A percentile compares a stretch with the other conserved stretches of the same genome.
Evolutionary conservation across 805 yeast genomes (phyloP).

Genomic region (Ogataea philodendri): DNA sequence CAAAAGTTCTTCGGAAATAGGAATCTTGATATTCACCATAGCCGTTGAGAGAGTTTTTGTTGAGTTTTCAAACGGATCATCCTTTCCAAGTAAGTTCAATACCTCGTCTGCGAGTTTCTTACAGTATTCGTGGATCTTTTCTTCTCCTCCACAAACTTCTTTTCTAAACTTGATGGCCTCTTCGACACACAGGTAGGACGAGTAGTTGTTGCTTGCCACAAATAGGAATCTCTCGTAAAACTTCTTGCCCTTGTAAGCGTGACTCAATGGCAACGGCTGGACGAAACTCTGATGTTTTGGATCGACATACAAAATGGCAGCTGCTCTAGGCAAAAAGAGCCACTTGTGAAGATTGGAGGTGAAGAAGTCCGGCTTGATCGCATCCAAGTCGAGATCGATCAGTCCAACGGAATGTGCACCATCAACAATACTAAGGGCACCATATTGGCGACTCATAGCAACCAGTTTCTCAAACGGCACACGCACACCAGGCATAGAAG

Average conservation of each 20-base stretch:
- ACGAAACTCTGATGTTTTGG: slow-evolving; percentile 46
- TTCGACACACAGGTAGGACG: slow-evolving; percentile 40
- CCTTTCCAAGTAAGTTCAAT: slow-evolving; percentile 40
- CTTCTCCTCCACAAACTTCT: slow-evolving; percentile 60
- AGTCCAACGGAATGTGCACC: slow-evolving; percentile 72
- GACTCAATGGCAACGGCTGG: slow-evolving; percentile 60
- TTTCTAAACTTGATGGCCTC: slow-evolving; percentile 55
- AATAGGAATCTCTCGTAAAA: slow-evolving; percentile 48
- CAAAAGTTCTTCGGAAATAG: background rate
- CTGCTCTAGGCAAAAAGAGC: slow-evolving; percentile 56
- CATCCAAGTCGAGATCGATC: slow-evolving; percentile 41
- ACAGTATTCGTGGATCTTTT: slow-evolving; percentile 48
- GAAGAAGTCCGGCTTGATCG: slow-evolving; percentile 56
- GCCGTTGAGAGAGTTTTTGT: slow-evolving; percentile 38
- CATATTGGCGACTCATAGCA: slow-evolving; percentile 42
- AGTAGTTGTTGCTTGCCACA: slow-evolving; percentile 49
- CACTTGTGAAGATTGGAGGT: slow-evolving; percentile 69
- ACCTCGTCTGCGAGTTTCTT: slow-evolving; percentile 43
- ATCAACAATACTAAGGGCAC: slow-evolving; percentile 57
- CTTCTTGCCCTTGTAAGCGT: slow-evolving; percentile 39
- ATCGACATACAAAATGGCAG: slow-evolving; percentile 58
- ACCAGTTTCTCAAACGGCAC: slow-evolving; percentile 55
- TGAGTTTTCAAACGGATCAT: slow-evolving; percentile 37
- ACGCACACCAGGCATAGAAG: slow-evolving; percentile 61
- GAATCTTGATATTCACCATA: slow-evolving; percentile 45